A percentile compares a stretch with the other conserved stretches of the same genome.
These are phyloP conservation scores for Melaleuca quinquenervia DNA, from an alignment of 345 rosid species.

Conservation along the genomic window DNA sequence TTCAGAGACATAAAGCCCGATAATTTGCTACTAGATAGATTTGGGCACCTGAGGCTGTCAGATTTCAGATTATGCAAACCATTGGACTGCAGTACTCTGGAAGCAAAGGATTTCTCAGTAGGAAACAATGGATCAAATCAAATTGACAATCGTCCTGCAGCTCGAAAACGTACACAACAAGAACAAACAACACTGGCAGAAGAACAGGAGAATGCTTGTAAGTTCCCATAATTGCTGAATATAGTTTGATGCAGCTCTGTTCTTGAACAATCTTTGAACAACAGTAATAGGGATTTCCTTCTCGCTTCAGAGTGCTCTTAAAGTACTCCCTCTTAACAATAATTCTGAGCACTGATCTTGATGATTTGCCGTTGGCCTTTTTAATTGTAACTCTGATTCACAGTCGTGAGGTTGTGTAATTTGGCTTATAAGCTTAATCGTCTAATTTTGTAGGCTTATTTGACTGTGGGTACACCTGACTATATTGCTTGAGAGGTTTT, in stretches of 20 bases:
- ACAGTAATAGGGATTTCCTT: background rate
- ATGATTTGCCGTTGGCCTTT: background rate
- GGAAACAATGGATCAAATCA: conserved; percentile 26
- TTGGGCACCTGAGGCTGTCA: conserved; percentile 80
- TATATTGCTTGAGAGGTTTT: conserved; percentile 95
- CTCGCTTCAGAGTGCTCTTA: background rate
- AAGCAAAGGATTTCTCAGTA: conserved; percentile 57
- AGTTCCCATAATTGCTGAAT: conserved; percentile 1
- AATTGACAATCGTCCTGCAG: conserved; percentile 29
- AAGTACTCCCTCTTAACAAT: background rate
- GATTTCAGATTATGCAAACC: conserved; percentile 98
- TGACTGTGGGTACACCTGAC: conserved; percentile 97
- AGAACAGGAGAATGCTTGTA: conserved; percentile 90
- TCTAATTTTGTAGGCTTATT: conserved; percentile 70
- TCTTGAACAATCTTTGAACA: background rate
- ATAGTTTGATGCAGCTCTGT: background rate
- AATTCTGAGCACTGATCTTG: background rate
- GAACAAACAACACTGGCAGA: conserved; percentile 91
- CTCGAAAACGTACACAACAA: conserved; percentile 71
- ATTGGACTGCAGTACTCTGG: conserved; percentile 69
- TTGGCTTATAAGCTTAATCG: background rate
- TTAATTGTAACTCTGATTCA: background rate
- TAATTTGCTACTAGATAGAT: conserved; percentile 78
- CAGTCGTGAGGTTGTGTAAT: background rate
- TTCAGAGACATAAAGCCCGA: conserved; percentile 92